Evolutionary conservation across 805 yeast species (phyloP).

Genomic region (Pichia nakasei): DNA sequence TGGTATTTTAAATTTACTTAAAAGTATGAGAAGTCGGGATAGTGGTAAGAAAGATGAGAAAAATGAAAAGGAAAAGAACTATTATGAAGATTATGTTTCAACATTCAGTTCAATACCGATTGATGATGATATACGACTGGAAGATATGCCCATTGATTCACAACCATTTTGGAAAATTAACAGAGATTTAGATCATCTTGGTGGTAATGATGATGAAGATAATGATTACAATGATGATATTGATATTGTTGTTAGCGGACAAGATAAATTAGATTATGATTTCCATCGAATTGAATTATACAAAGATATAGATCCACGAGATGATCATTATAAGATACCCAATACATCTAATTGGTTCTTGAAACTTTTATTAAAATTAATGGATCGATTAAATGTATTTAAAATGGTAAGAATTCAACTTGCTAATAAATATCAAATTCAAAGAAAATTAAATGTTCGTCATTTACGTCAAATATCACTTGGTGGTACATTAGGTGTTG

Average conservation of each 20-base stretch:
- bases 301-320: conserved; percentile 8
- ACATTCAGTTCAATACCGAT: conserved; percentile 19
- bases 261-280: conserved; percentile 24
- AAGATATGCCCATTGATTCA: conserved; percentile 23
- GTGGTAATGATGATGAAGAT: background rate
- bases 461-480: conserved; percentile 73
- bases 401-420: conserved; percentile 11
- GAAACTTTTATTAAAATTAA: background rate
- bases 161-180: conserved; percentile 12
- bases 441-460: conserved; percentile 51
- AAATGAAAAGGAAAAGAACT: conserved; percentile 1
- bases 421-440: conserved; percentile 29
- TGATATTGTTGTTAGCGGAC: conserved; percentile 24
- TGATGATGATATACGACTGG: conserved; percentile 23
- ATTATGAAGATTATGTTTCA: conserved; percentile 2
- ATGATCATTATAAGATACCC: background rate
- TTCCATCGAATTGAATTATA: conserved; percentile 16
- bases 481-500: conserved; percentile 76
- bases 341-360: background rate
- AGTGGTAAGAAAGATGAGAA: background rate
- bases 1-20: too few relatives aligned
- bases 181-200: background rate
- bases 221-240: conserved; percentile 8
- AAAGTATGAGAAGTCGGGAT: background rate
- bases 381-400: conserved; percentile 7